Evolutionary conservation across 2,329 filamentous ascomycete genomes (phyloP).

Genomic region (Colletotrichum gigasporum): DNA sequence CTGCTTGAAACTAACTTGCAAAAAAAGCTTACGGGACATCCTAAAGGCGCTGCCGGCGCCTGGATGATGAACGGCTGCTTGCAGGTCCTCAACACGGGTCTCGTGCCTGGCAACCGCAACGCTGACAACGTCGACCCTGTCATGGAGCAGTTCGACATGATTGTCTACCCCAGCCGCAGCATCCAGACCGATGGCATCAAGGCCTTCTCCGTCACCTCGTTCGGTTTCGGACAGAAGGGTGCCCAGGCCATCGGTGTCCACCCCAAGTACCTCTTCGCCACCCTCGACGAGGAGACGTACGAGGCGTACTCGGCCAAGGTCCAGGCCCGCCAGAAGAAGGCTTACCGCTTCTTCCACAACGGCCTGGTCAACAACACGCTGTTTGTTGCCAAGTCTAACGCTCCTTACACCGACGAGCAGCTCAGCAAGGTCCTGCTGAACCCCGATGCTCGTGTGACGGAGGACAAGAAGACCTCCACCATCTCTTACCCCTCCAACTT

Average conservation of each 20-base stretch:
- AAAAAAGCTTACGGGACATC: slow-evolving; percentile 98
- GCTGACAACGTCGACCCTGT: slow-evolving; percentile 96
- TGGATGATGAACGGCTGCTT: slow-evolving; percentile 99
- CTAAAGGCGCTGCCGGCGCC: slow-evolving; percentile 97
- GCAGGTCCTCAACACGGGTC: slow-evolving; percentile 91
- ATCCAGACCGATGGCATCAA: slow-evolving; percentile 99
- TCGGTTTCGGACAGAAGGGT: slow-evolving; percentile 99
- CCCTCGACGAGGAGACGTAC: slow-evolving; percentile 89
- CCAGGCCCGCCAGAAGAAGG: slow-evolving; percentile 94
- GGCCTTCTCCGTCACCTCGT: slow-evolving; percentile 98
- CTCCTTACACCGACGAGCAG: slow-evolving; percentile 90
- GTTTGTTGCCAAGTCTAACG: slow-evolving; percentile 93
- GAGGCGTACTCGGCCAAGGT: slow-evolving; percentile 87
- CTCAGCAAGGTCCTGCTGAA: slow-evolving; percentile 92
- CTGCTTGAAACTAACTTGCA: no score
- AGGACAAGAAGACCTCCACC: slow-evolving; percentile 87
- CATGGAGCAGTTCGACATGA: slow-evolving; percentile 98
- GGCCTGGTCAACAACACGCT: slow-evolving; percentile 97
- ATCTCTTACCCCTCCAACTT: slow-evolving; percentile 78
- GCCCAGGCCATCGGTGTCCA: slow-evolving; percentile 97
- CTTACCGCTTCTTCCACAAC: slow-evolving; percentile 98
- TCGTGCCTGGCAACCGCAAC: slow-evolving; percentile 97
- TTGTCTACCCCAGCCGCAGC: slow-evolving; percentile 93
- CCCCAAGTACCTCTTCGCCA: slow-evolving; percentile 93
- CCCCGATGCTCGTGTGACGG: slow-evolving; percentile 84